Evolutionary conservation across 805 yeast genomes (phyloP), one percentile per base, ranked within the genome.

Genomic region (Trichomonascus vanleenenianus): DNA sequence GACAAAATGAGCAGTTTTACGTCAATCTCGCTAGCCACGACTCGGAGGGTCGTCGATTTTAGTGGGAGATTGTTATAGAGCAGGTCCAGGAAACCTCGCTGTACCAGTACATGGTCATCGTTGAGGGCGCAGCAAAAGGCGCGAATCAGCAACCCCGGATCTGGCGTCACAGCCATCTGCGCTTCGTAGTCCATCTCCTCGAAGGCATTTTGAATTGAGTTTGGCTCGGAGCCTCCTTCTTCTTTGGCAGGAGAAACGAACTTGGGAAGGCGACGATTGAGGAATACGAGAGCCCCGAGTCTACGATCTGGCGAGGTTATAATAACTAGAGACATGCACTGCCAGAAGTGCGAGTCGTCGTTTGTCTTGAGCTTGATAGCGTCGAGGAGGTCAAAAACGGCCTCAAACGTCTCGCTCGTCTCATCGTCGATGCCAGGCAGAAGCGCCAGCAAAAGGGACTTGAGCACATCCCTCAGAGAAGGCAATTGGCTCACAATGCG

Each of bases 401-500:
- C 74, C 11, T 69, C 71, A 58, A 83, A 91, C 30, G 81, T 81
- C 56, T 93, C 98, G 16, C 89, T 79, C 35, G 89, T 78, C 53
- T 89, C 96, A 56, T 93, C 97, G 56, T 93, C 98, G 43, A 93
- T 74, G 0, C 96, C 96, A 0, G 96, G 88, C 2, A 91, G 63
- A 30, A 89, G 69, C 50, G 91, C 76, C 42, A 88, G 70, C 3
- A 91, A 63, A 6, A 91, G 56, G 0, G 97, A 88, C 47, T 77
- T 79, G 30, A 84, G 66, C 14, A 86, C 62, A 19, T 74, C 64
- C 45, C 78, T 71, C 46, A 89, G 62, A 2, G 78, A 57, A 2
- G 82, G 75, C 2, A 85, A 55, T 2, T 62, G 57, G 6, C 85
- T 66, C 5, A 88, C 58, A 53, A 75, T 74, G 2, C 69, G 68